Conservation (phyloP, 257 asterid genomes). For the Scutellaria baicalensis region DNA sequence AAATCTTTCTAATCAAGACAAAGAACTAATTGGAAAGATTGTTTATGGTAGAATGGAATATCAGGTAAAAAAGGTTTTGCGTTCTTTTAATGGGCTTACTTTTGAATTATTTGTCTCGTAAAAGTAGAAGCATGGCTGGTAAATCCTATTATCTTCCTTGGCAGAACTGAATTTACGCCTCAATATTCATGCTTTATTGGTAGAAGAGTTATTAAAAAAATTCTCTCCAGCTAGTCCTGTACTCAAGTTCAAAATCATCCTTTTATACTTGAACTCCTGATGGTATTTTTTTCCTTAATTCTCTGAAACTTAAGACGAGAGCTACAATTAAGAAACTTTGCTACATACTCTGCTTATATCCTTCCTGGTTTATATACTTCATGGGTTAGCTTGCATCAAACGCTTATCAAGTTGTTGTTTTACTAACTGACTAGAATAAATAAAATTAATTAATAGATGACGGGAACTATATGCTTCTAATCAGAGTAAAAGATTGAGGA, state of each 20-base stretch:
- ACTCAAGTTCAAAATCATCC: not conserved
- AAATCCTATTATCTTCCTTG: not conserved
- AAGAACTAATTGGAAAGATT: conserved; percentile 36
- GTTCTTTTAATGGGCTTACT: not conserved
- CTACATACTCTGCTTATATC: not conserved
- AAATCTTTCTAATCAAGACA: conserved; percentile 45
- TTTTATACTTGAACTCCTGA: not conserved
- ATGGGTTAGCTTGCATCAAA: not conserved
- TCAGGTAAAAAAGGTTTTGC: conserved; percentile 23
- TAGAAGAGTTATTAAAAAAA: not conserved
- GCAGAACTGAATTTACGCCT: not conserved
- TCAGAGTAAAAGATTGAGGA: not conserved
- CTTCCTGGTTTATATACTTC: not conserved
- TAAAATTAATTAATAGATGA: not conserved
- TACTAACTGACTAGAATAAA: not conserved
- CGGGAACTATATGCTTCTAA: not conserved
- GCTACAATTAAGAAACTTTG: not conserved
- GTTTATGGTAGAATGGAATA: conserved; percentile 10
- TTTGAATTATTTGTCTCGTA: not conserved
- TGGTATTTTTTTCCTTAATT: not conserved
- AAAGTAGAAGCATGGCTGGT: not conserved
- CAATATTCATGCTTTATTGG: not conserved
- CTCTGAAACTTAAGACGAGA: not conserved
- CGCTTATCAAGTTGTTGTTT: not conserved
- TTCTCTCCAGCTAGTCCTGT: not conserved